Percentiles rank a stretch among this genome's conserved stretches.
Evolutionary conservation across 2,329 filamentous ascomycete genomes (phyloP).

Genomic region (Fusarium domesticum): DNA sequence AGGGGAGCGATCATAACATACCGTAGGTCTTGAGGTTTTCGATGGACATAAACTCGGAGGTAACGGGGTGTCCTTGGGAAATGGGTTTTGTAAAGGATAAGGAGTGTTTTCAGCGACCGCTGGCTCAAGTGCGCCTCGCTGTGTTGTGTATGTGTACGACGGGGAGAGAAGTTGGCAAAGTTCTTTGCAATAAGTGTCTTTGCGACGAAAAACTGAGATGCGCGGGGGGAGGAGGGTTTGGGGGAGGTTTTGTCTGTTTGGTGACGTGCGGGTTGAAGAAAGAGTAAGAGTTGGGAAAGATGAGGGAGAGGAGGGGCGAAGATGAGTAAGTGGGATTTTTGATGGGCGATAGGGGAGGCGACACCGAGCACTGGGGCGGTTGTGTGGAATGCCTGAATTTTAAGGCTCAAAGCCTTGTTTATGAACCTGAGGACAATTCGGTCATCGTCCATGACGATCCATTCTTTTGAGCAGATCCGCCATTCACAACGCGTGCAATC

Average conservation of each 20-base stretch:
- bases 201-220: conserved; percentile 21
- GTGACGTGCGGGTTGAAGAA: conserved; percentile 20
- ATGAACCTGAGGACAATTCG: too few relatives aligned
- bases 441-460: too few relatives aligned
- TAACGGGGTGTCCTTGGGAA: conserved; percentile 55
- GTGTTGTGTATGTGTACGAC: conserved; percentile 16
- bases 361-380: too few relatives aligned
- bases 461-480: too few relatives aligned
- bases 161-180: too few relatives aligned
- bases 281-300: conserved; percentile 18
- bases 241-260: conserved; percentile 26
- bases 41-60: conserved; percentile 96
- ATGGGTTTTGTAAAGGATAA: conserved; percentile 44
- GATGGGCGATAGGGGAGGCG: too few relatives aligned
- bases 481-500: too few relatives aligned
- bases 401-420: too few relatives aligned
- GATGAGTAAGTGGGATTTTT: conserved; percentile 23
- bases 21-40: conserved; percentile 97
- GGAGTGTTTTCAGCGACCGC: conserved; percentile 49
- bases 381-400: too few relatives aligned
- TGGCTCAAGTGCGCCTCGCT: conserved; percentile 49
- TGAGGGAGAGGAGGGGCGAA: conserved; percentile 23
- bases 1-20: conserved; percentile 46
- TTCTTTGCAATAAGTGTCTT: too few relatives aligned
- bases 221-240: conserved; percentile 14